A percentile compares a stretch with the other conserved stretches of the same genome.
Evolutionary conservation across 768 basidiomycete genomes (phyloP).

Genomic region (Auricularia heimuer): DNA sequence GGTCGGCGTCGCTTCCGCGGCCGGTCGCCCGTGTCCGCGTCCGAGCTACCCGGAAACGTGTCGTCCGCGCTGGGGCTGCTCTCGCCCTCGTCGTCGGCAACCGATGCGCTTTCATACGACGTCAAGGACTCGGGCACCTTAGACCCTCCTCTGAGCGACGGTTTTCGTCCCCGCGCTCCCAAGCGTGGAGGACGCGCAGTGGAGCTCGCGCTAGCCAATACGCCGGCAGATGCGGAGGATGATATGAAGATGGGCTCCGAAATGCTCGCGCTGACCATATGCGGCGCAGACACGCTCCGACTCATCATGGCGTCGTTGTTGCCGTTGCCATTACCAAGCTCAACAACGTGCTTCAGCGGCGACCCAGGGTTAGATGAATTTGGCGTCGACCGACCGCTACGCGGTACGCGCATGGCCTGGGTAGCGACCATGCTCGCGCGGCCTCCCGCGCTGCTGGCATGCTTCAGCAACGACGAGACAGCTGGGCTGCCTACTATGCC

Average conservation of each 20-base stretch:
- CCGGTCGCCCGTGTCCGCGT: neutral
- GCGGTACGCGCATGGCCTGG: neutral
- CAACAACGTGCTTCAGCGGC: neutral
- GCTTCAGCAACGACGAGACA: neutral
- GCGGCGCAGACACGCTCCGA: neutral
- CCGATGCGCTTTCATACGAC: neutral
- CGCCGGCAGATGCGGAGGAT: neutral
- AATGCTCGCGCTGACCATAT: neutral
- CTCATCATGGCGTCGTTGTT: neutral
- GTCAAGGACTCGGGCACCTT: neutral
- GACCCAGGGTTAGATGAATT: neutral
- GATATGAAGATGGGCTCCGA: neutral
- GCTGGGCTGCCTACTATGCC: neutral
- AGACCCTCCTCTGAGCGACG: neutral
- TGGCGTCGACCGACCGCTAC: neutral
- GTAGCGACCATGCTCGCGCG: neutral
- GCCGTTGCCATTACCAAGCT: neutral
- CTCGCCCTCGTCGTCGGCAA: neutral
- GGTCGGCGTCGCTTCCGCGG: constrained; percentile 4
- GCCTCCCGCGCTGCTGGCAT: neutral
- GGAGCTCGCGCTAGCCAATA: neutral
- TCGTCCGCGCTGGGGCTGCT: neutral
- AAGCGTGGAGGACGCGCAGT: neutral
- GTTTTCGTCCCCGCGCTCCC: neutral
- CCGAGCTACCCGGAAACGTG: neutral